A percentile compares a stretch with the other conserved stretches of the same genome.
phyloP scores from a whole-genome alignment of 768 basidiomycete genomes.

The Russula olivacea region DNA sequence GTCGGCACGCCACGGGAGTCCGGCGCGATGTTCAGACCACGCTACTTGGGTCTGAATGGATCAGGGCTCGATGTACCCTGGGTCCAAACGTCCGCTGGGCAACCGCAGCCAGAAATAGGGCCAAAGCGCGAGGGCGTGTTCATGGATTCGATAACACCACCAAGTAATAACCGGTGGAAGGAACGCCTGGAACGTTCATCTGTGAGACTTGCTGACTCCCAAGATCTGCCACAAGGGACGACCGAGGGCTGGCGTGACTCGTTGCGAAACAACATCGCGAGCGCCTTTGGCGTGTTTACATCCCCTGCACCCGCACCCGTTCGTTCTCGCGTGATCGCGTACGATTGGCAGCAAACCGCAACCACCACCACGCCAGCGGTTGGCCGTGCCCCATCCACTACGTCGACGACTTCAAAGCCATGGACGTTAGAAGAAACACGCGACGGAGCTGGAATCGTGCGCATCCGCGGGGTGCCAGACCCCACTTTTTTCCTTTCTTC shows the following conservation, averaged over 20 bases:
- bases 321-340: not conserved
- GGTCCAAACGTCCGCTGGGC: slow-evolving; percentile 19
- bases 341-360: not conserved
- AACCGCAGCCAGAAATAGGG: not conserved
- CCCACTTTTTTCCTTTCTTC: not conserved
- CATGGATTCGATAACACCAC: not conserved
- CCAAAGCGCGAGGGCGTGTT: not conserved
- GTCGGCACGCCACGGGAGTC: slow-evolving; percentile 25
- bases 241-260: slow-evolving; percentile 23
- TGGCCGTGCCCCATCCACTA: not conserved
- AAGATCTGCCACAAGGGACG: not conserved
- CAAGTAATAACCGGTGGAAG: slow-evolving; percentile 11
- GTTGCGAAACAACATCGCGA: slow-evolving; percentile 20
- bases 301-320: not conserved
- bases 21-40: slow-evolving; percentile 27
- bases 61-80: slow-evolving; percentile 34
- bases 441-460: slow-evolving; percentile 37
- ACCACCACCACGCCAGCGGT: not conserved
- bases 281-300: slow-evolving; percentile 16
- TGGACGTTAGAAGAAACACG: slow-evolving; percentile 40
- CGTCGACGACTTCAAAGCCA: slow-evolving; percentile 26
- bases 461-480: slow-evolving; percentile 30
- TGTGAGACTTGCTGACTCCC: not conserved
- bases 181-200: slow-evolving; percentile 19
- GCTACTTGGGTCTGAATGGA: slow-evolving; percentile 33